Conservation (phyloP, 305 asterid species). For the Fraxinus latifolia region DNA sequence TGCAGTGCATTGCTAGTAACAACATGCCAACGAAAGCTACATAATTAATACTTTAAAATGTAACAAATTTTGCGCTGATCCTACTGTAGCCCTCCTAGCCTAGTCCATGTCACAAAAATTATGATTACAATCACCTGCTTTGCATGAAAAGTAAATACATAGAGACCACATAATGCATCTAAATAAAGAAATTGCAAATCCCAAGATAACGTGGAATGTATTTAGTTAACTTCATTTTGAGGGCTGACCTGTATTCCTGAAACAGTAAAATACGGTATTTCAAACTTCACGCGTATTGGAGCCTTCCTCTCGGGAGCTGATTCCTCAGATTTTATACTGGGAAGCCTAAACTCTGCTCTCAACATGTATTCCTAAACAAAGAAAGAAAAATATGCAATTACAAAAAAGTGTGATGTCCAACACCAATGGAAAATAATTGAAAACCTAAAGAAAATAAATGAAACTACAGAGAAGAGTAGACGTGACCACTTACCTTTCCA, state of each 20-base stretch:
- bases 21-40: not conserved
- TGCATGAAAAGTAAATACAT: not conserved
- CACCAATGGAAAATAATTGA: not conserved
- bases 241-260: constrained; percentile 86
- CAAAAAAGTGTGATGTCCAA: not conserved
- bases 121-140: not conserved
- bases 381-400: constrained; percentile 4
- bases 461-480: constrained; percentile 7
- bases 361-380: constrained; percentile 74
- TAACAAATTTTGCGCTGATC: not conserved
- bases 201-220: not conserved
- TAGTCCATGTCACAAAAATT: not conserved
- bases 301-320: constrained; percentile 83
- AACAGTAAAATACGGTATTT: constrained; percentile 94
- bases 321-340: constrained; percentile 86
- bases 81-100: not conserved
- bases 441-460: not conserved
- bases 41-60: not conserved
- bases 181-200: not conserved
- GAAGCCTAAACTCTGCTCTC: constrained; percentile 90
- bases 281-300: constrained; percentile 90
- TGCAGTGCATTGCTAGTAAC: not conserved
- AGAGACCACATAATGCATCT: not conserved
- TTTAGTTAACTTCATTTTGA: not conserved
- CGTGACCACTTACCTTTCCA: constrained; percentile 58